Conservation (phyloP, 2,329 filamentous ascomycete genomes). For the Dactylellina sp. region DNA sequence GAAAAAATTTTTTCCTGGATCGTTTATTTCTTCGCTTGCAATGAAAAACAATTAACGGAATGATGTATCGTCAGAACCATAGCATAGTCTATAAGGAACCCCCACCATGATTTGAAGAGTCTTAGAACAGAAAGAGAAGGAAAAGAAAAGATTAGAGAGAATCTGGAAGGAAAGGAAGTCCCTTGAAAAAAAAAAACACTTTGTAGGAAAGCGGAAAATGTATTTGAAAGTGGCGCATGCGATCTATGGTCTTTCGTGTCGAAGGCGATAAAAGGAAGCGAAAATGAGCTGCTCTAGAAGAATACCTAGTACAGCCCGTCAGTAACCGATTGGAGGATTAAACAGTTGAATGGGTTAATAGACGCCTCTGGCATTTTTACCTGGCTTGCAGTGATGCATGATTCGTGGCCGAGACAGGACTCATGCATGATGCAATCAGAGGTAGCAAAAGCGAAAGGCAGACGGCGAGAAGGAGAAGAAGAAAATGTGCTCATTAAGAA, state of each 20-base stretch:
- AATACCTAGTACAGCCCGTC: constrained; percentile 42
- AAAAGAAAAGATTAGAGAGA: constrained; percentile 40
- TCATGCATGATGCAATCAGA: constrained; percentile 53
- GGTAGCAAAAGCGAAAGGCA: constrained; percentile 41
- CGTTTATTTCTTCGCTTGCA: constrained; percentile 18
- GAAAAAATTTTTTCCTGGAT: constrained; percentile 58
- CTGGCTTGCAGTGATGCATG: constrained; percentile 39
- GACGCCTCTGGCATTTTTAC: constrained; percentile 7
- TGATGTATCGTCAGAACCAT: constrained; percentile 30
- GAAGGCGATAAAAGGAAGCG: constrained; percentile 19
- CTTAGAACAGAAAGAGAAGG: constrained; percentile 19
- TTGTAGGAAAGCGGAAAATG: constrained; percentile 8
- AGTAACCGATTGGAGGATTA: constrained; percentile 55
- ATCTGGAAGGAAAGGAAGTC: constrained; percentile 45
- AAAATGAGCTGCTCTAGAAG: constrained; percentile 47
- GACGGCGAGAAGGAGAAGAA: constrained; percentile 14
- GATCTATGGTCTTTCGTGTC: constrained; percentile 46
- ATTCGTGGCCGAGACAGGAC: constrained; percentile 49
- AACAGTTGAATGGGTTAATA: constrained; percentile 17
- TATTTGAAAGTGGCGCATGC: constrained; percentile 25
- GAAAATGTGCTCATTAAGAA: constrained; percentile 22
- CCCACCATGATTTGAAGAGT: constrained; percentile 36
- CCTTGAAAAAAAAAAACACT: constrained; percentile 29
- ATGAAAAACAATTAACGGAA: constrained; percentile 13
- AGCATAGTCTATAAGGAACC: constrained; percentile 49